Evolutionary conservation across 139 green algal genomes (phyloP).

Genomic region (Axilococcus clingmanii): DNA sequence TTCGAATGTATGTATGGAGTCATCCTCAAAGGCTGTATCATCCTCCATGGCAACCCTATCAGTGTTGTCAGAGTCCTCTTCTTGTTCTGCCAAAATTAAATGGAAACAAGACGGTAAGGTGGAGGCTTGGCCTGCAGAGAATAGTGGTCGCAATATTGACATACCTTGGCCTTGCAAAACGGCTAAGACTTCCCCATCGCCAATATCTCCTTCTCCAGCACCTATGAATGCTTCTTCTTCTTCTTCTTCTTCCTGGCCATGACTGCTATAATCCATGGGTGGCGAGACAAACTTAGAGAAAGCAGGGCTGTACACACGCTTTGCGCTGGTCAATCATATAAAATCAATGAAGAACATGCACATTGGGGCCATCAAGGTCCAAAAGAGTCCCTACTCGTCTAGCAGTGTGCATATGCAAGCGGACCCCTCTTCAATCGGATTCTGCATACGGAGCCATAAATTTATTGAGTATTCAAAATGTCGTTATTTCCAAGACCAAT

Average conservation of each 20-base stretch:
- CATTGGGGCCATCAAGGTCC: not conserved
- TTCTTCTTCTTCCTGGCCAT: constrained; percentile 4
- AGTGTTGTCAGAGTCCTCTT: constrained; percentile 28
- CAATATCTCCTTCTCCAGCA: constrained; percentile 14
- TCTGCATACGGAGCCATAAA: no score
- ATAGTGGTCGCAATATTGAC: not conserved
- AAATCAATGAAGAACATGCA: not conserved
- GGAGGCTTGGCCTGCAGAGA: no score
- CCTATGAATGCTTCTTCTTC: constrained; percentile 33
- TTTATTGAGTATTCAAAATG: no score
- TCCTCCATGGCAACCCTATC: constrained; percentile 1
- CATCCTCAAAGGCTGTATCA: constrained; percentile 39
- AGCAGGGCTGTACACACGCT: no score
- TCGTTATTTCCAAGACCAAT: no score
- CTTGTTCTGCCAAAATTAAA: no score
- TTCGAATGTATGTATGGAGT: constrained; percentile 57
- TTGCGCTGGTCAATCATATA: not conserved
- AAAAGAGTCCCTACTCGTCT: no score
- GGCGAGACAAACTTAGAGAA: no score
- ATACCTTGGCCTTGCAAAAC: constrained; percentile 42
- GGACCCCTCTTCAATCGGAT: no score
- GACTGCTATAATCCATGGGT: no score
- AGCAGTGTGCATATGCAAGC: no score
- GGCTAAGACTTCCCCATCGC: constrained; percentile 46
- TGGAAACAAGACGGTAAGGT: no score